These are phyloP conservation scores for Tuctoria greenei DNA, from an alignment of 176 grass and related monocot genomes.

Conservation along the genomic window DNA sequence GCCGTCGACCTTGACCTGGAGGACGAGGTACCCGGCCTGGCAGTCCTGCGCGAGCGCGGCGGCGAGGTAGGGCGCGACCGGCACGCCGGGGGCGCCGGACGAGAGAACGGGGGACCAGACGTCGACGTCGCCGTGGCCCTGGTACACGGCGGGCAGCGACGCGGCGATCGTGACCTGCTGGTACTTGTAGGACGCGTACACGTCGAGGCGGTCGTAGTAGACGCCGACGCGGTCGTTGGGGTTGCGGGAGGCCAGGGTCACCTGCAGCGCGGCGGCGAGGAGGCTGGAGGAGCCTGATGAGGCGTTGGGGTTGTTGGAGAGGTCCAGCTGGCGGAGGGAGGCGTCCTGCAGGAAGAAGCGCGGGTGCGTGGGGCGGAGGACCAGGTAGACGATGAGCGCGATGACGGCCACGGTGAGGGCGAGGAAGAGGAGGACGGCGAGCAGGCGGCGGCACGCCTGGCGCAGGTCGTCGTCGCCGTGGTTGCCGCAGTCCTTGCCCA, in stretches of 20 bases:
- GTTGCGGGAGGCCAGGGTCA: slow-evolving; percentile 60
- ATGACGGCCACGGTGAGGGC: slow-evolving; percentile 38
- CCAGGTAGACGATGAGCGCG: slow-evolving; percentile 55
- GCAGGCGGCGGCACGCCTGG: slow-evolving; percentile 6
- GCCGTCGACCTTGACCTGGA: slow-evolving; percentile 64
- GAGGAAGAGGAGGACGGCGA: background rate
- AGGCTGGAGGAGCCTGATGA: slow-evolving; percentile 1
- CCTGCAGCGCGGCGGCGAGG: slow-evolving; percentile 60
- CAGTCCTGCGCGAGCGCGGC: slow-evolving; percentile 42
- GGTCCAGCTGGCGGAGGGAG: slow-evolving; percentile 55
- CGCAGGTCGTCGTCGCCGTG: slow-evolving; percentile 52
- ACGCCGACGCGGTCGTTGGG: slow-evolving; percentile 63
- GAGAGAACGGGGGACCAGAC: slow-evolving; percentile 69
- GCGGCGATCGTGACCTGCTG: slow-evolving; percentile 70
- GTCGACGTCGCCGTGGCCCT: slow-evolving; percentile 65
- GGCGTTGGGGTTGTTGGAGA: too few relatives aligned
- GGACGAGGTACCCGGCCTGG: slow-evolving; percentile 40
- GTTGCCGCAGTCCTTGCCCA: slow-evolving; percentile 61
- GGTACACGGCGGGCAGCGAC: slow-evolving; percentile 54
- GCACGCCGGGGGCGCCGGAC: slow-evolving; percentile 43
- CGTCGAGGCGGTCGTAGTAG: slow-evolving; percentile 83
- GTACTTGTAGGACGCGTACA: slow-evolving; percentile 61
- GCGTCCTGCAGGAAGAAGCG: slow-evolving; percentile 67
- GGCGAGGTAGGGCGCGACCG: slow-evolving; percentile 51
- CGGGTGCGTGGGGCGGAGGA: slow-evolving; percentile 62